Evolutionary conservation across 129 eudicot genomes (phyloP).

Genomic region (Arctium minus): DNA sequence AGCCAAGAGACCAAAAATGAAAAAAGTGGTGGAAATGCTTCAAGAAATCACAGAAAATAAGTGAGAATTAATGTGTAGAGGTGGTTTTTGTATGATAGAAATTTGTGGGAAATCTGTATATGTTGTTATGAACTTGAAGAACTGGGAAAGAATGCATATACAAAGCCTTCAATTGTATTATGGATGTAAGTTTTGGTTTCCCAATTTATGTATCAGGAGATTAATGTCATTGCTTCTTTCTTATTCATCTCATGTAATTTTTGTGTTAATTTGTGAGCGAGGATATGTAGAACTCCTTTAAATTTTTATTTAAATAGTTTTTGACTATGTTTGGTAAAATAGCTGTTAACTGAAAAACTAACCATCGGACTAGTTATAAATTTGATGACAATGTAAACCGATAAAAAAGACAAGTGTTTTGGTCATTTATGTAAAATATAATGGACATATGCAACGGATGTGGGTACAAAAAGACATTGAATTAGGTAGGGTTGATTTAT

Average conservation of each 20-base stretch:
- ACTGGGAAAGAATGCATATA: slow-evolving; percentile 12
- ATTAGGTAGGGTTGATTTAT: no score
- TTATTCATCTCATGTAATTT: not conserved
- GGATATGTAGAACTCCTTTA: not conserved
- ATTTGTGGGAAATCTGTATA: slow-evolving; percentile 28
- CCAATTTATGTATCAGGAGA: slow-evolving; percentile 10
- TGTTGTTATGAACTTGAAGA: slow-evolving; percentile 28
- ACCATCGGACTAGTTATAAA: no score
- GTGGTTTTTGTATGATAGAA: slow-evolving; percentile 27
- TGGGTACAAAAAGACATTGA: no score
- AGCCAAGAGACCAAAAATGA: slow-evolving; percentile 93
- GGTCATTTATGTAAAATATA: no score
- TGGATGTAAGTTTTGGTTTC: slow-evolving; percentile 33
- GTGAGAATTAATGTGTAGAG: slow-evolving; percentile 20
- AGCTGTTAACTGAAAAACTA: no score
- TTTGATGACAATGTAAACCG: not conserved
- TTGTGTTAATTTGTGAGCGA: not conserved
- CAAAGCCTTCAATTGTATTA: slow-evolving; percentile 25
- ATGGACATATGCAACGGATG: no score
- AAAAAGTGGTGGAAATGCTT: slow-evolving; percentile 91
- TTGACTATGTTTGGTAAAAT: not conserved
- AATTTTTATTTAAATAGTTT: not conserved
- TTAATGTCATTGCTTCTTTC: not conserved
- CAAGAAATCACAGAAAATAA: slow-evolving; percentile 58
- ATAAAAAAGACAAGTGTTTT: no score